Conservation (phyloP, 2,329 filamentous ascomycete genomes). For the Beauveria scarabaeidicola region DNA sequence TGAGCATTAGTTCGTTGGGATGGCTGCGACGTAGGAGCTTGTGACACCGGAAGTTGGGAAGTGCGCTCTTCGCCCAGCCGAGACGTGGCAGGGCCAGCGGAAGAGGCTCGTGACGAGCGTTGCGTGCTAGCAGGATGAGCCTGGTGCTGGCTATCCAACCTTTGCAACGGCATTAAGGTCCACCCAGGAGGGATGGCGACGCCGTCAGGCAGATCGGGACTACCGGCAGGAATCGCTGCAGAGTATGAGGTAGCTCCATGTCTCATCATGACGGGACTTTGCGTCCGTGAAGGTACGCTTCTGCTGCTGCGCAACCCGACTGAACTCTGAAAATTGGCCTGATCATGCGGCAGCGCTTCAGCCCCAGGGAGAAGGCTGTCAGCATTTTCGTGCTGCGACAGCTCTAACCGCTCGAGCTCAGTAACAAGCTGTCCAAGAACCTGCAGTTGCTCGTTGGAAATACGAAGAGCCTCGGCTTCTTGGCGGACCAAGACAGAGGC, state of each 20-base stretch:
- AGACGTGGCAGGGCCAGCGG: conserved; percentile 6
- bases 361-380: background rate
- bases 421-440: conserved; percentile 5
- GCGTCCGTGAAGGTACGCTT: background rate
- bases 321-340: background rate
- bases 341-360: background rate
- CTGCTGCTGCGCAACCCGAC: background rate
- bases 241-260: conserved; percentile 38
- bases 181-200: conserved; percentile 57
- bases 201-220: conserved; percentile 53
- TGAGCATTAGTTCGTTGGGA: conserved; percentile 29
- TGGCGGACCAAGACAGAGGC: conserved; percentile 4
- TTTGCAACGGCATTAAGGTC: conserved; percentile 54
- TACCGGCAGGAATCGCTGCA: conserved; percentile 49
- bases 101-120: conserved; percentile 6
- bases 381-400: background rate
- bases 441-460: conserved; percentile 8
- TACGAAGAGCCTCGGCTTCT: conserved; percentile 4
- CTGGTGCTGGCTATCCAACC: conserved; percentile 32
- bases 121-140: background rate
- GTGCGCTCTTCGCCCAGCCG: background rate
- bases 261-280: conserved; percentile 35
- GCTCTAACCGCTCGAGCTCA: conserved; percentile 7
- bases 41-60: background rate
- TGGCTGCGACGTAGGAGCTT: conserved; percentile 27